Percentiles rank a stretch among this genome's conserved stretches.
Evolutionary conservation across 1,284 basidiomycete species (phyloP).

Genomic region (Wallemia ichthyophaga): DNA sequence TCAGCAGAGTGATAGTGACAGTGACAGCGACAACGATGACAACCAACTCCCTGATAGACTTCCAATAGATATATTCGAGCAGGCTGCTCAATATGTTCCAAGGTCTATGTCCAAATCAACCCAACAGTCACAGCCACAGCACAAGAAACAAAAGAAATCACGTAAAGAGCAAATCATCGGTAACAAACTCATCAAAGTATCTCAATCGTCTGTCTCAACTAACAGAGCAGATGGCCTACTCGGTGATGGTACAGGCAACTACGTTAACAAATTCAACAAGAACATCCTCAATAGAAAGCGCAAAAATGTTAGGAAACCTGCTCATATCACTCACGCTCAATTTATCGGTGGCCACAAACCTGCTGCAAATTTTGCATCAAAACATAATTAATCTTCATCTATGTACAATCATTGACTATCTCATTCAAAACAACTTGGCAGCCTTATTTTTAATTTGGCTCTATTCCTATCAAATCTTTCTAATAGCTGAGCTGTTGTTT

Average conservation of each 20-base stretch:
- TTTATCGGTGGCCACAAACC: background rate
- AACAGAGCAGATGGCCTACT: background rate
- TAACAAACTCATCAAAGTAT: background rate
- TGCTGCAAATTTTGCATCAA: background rate
- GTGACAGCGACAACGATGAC: background rate
- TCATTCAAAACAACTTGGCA: no score
- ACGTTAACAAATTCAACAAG: background rate
- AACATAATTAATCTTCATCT: no score
- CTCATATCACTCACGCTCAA: background rate
- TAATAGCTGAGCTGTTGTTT: no score
- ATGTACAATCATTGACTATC: no score
- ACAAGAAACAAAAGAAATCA: background rate
- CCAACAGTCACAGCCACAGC: background rate
- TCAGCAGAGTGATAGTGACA: background rate
- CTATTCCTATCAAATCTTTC: no score
- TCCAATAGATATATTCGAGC: background rate
- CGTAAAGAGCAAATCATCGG: background rate
- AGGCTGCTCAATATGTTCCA: background rate
- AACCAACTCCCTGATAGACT: background rate
- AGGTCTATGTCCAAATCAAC: background rate
- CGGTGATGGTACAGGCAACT: background rate
- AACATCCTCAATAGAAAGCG: background rate
- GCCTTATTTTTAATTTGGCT: no score
- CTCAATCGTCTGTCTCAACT: background rate
- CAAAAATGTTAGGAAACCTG: background rate